Evolutionary conservation across 495 filamentous ascomycete species (phyloP), one percentile per base, ranked within the genome.

Genomic region (Neurospora sp.): DNA sequence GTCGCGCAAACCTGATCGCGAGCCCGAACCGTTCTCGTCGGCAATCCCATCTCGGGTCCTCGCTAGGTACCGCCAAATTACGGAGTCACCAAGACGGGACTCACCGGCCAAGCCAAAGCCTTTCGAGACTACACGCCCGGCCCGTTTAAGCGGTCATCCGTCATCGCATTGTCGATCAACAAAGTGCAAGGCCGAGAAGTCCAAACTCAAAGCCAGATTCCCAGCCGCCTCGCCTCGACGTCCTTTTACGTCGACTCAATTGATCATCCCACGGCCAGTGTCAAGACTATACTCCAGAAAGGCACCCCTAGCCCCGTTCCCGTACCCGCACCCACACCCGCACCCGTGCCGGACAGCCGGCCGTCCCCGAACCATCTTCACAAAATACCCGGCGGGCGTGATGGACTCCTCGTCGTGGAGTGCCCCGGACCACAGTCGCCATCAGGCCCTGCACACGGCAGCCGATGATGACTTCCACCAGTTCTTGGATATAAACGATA

Each of bases 401-500:
- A 85, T 86, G 83, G 81, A 83, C 70, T 84, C 85, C 39, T 77
- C 78, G 40, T 75, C 77, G 69, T 89, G 87, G 87, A 81, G 80
- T 70, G 81, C 83, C 41, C 80, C 84, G 74, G 85, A 86, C 46
- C 84, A 86, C 71, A 78, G 22, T 61, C 53, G 18, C 53, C 53
- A 61, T 11, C 53, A 18, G 53, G 22, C 81, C 40, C 80, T 86
- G 71, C 79, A 85, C 70, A 79, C 82, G 2, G 71, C 80, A 7
- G 70, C 80, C 42, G 84, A 87, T 18, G 86, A 88, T 79, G 86
- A 86, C 61, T 88, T 88, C 72, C 83, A 87, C 70, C 86, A 87
- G 72, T 88, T 86, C 73, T 79, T 89, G 41, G 85, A 89, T 74
- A 86, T 88, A 78, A 81, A 78, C 59, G 78, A 78, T 77, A 84